Evolutionary conservation across 208 protist genomes (phyloP).

Genomic region (Crithidia fasciculata): DNA sequence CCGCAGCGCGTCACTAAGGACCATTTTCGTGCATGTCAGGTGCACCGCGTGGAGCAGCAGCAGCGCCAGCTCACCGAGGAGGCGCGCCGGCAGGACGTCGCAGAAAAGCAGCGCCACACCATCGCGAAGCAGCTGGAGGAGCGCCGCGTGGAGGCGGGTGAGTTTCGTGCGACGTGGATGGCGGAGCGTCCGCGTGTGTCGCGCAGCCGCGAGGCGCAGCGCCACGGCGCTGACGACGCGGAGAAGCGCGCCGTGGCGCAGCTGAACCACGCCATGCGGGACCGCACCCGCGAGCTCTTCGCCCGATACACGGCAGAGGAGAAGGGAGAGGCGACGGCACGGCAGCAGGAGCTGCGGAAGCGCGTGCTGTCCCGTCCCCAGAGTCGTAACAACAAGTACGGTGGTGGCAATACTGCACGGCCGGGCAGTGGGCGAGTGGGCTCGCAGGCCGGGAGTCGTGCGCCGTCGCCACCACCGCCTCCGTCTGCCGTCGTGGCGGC

Average conservation of each 20-base stretch:
- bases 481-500: neutral
- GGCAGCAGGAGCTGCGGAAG: conserved; percentile 29
- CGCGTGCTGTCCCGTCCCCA: conserved; percentile 16
- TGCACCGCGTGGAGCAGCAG: conserved; percentile 10
- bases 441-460: neutral
- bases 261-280: conserved; percentile 10
- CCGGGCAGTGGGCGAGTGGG: neutral
- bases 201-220: conserved; percentile 24
- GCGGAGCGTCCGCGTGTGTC: conserved; percentile 28
- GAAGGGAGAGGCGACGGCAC: conserved; percentile 8
- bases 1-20: conserved; percentile 24
- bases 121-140: conserved; percentile 20
- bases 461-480: neutral
- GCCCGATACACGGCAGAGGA: conserved; percentile 23
- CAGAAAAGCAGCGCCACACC: conserved; percentile 26
- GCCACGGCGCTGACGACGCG: conserved; percentile 7
- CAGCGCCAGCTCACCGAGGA: conserved; percentile 23
- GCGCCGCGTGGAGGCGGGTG: conserved; percentile 4
- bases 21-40: conserved; percentile 19
- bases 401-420: neutral
- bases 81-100: conserved; percentile 33
- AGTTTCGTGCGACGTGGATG: conserved; percentile 28
- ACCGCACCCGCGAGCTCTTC: conserved; percentile 20
- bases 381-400: neutral
- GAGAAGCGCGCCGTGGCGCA: conserved; percentile 1